Base-by-base conservation (phyloP, 805 yeast species). In the Metschnikowia lochheadii region DNA sequence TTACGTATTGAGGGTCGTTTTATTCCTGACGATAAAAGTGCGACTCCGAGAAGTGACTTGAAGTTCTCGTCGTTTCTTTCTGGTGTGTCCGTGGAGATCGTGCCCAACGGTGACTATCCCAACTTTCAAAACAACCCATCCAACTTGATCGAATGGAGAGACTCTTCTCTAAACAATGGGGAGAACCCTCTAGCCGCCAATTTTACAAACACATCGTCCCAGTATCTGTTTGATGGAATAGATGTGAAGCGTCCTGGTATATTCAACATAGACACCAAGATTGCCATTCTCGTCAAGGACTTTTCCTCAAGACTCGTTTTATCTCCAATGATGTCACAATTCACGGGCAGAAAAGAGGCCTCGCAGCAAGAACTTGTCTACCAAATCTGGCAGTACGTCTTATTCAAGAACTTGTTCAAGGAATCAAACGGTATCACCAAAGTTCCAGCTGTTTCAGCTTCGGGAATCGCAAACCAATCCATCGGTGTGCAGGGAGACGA, bases 91-190 rank as follows among this genome's bases (percentile, higher is more conserved):
- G 85, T 94, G 11, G 97, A 94, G 62, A 73, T 92, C 46, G 57
- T 70, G 18, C 71, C 72, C 38, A 71, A 68, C 56, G 65, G 62
- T n/a, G 70, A 70, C 57, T 70, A 72, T 56, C 72, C 73, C 34
- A 57, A 62, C 31, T 57, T 69, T 46, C 68, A 63, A 48, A 62
- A 61, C 48, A 54, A 59, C 21, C 66, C 61, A 40, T 62, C 66
- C 44, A 71, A 77, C 60, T 69, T 86, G 13, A 81, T 92, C 40
- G 97, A 94, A 67, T 94, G 99, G 99, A 91, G 90, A 66, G 91
- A 85, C 57, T 85, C 83, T 51, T 56, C 67, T 11, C 64, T 44
- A 66, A 66, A 40, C 45, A 52, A 46, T 2, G 46, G 51, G 1
- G 40, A 49, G 20, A 49, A 48, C 13, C 41, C 50, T 8, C 56